Percentiles rank a stretch among this genome's conserved stretches.
phyloP scores from a whole-genome alignment of 1,284 basidiomycete species.

The Tilletia caries region DNA sequence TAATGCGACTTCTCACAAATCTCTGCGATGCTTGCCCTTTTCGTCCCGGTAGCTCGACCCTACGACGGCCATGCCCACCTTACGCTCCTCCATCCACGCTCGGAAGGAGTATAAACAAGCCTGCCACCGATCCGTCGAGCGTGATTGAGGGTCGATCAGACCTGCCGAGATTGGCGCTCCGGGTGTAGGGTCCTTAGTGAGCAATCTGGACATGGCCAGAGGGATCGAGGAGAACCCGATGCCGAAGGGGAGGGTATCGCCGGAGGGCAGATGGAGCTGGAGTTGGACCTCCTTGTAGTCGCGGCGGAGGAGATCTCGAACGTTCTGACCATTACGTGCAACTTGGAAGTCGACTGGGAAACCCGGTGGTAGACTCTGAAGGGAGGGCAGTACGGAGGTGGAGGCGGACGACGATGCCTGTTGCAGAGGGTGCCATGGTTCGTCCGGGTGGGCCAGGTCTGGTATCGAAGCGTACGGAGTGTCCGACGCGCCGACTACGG shows the following conservation, averaged over 20 bases:
- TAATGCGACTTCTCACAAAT: constrained; percentile 34
- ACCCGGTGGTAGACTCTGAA: neutral
- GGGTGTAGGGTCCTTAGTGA: neutral
- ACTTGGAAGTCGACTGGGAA: neutral
- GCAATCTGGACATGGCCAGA: neutral
- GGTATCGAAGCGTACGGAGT: neutral
- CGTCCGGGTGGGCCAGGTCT: neutral
- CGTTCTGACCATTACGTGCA: neutral
- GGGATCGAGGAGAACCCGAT: constrained; percentile 5
- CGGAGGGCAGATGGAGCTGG: neutral
- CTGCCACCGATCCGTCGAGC: constrained; percentile 25
- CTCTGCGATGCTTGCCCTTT: constrained; percentile 37
- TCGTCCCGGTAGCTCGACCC: constrained; percentile 34
- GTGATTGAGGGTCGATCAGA: neutral
- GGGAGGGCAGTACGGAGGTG: neutral
- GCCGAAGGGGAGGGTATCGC: neutral
- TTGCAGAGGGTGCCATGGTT: constrained; percentile 1
- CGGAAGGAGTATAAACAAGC: constrained; percentile 35
- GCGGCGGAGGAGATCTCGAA: neutral
- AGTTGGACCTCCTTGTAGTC: constrained; percentile 10
- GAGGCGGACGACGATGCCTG: neutral
- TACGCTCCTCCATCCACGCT: constrained; percentile 34
- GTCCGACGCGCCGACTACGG: neutral
- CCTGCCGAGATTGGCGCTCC: neutral
- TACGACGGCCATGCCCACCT: constrained; percentile 38